Percentiles rank a stretch among this genome's conserved stretches.
phyloP scores from a whole-genome alignment of 257 asterid species.

The Jaltomata sinuosa region DNA sequence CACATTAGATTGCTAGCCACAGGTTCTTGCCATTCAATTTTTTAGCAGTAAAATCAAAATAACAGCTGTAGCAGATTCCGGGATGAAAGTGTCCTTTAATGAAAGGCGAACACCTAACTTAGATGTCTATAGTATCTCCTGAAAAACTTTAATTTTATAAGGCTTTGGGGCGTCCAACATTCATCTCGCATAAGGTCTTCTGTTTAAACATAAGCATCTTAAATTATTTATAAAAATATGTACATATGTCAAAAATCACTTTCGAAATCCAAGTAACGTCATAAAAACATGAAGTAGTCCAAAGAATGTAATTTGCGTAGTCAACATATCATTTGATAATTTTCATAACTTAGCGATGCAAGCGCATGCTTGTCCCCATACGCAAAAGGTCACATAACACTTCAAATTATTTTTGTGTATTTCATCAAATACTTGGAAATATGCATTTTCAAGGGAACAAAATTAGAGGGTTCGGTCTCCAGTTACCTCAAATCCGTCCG shows the following conservation, averaged over 20 bases:
- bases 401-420: neutral
- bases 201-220: neutral
- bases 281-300: neutral
- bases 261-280: neutral
- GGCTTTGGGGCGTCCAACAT: neutral
- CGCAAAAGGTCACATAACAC: neutral
- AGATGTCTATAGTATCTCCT: neutral
- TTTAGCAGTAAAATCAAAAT: neutral
- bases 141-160: neutral
- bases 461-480: neutral
- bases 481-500: neutral
- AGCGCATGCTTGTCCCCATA: neutral
- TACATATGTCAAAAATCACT: neutral
- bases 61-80: neutral
- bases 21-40: neutral
- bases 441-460: neutral
- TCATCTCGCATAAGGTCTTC: neutral
- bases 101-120: neutral
- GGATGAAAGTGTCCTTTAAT: neutral
- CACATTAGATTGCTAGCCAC: neutral
- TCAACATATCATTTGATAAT: neutral
- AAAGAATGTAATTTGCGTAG: neutral
- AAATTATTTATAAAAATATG: neutral
- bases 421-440: neutral
- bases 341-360: neutral